Conservation (phyloP, 768 basidiomycete species). For the Collybia nuda region DNA sequence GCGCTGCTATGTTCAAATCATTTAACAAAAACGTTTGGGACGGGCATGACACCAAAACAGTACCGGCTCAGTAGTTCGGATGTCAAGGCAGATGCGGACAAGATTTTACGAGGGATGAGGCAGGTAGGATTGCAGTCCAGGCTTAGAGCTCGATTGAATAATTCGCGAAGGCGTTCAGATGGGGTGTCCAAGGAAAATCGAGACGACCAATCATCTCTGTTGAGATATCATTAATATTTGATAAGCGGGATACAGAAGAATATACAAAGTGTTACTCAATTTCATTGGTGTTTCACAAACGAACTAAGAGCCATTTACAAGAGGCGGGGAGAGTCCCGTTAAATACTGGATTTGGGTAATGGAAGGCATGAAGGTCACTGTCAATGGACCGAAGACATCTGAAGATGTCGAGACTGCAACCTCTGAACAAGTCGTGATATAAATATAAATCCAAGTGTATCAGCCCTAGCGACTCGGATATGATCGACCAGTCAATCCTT, state of each 20-base stretch:
- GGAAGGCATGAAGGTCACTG: no score
- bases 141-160: background rate
- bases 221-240: no score
- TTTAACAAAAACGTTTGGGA: slow-evolving; percentile 59
- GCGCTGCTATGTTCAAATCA: slow-evolving; percentile 71
- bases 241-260: no score
- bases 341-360: no score
- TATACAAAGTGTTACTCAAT: no score
- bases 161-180: background rate
- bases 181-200: background rate
- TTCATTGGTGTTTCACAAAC: no score
- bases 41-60: slow-evolving; percentile 57
- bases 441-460: no score
- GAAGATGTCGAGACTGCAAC: no score
- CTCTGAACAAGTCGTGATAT: background rate
- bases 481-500: background rate
- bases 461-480: background rate
- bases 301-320: no score
- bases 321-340: no score
- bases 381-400: background rate
- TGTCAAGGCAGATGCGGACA: slow-evolving; percentile 39
- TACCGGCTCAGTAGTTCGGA: slow-evolving; percentile 56
- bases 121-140: background rate
- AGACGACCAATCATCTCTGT: background rate
- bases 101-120: slow-evolving; percentile 17